Base-by-base conservation (phyloP, 2,329 filamentous ascomycete species). In the Lasiodiplodia gonubiensis region DNA sequence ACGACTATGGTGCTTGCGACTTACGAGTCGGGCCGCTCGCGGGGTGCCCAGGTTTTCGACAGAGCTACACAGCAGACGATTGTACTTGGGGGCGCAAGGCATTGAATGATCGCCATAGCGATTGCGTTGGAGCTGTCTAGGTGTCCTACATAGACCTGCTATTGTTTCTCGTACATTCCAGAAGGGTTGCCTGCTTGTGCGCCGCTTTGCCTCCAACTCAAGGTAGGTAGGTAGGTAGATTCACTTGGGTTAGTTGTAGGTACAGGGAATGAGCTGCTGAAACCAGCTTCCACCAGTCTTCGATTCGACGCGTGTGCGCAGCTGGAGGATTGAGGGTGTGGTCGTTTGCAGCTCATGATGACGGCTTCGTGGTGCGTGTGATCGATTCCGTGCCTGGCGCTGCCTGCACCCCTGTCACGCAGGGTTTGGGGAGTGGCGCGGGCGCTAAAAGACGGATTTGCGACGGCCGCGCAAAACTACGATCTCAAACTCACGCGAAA, bases 371-470 rank as follows among this genome's bases (percentile, higher is more conserved):
- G 30, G 59, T 52, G 59, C 59, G 59, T 63, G 59, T 63, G 59
- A 63, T 51, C 59, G 46, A 51, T 63, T 63, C n/a, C 30, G 59
- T 63, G 46, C 59, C 59, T 63, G 59, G 59, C 30, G 59, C 42
- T 42, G 30, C 51, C 59, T 63, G 59, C 59, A 63, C 57, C 57
- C 57, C 27, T 51, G 59, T 63, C 59, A 63, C 37, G 54, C 53
- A 61, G 57, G 57, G 57, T 33, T 61, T 49, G 55, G 35, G 30
- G 53, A 42, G 55, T 61, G 57, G 57, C 42, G 59, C 59, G 46
- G 37, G 64, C 64, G 64, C 53, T 59, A 66, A 59, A 66, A 66
- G 64, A 46, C 42, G 42, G n/a, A 66, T 66, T 66, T 53, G 59
- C 59, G 59, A 63, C 59, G 59, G 42, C 57, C n/a, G 42, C 52